Evolutionary conservation across 2,329 filamentous ascomycete genomes (phyloP).

Genomic region (Pestalotiopsis sp.): DNA sequence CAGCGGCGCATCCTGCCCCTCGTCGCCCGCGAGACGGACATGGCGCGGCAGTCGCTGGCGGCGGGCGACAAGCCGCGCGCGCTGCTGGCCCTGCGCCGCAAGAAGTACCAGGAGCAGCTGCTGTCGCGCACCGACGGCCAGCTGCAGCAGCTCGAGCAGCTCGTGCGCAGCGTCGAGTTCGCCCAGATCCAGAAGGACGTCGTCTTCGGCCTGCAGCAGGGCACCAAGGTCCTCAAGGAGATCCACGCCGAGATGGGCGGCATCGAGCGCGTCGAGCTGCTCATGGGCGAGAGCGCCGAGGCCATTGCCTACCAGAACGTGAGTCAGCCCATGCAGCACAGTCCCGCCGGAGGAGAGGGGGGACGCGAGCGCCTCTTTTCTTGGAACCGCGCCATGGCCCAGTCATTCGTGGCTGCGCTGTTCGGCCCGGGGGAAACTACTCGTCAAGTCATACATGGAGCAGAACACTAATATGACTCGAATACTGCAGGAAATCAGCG

Average conservation of each 20-base stretch:
- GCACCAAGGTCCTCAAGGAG: constrained; percentile 83
- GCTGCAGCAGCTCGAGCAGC: constrained; percentile 87
- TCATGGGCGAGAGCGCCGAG: constrained; percentile 91
- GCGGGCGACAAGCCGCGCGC: constrained; percentile 80
- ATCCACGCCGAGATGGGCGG: constrained; percentile 97
- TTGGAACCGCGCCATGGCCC: no score
- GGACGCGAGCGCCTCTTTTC: constrained; percentile 7
- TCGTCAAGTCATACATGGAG: no score
- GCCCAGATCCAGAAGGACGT: constrained; percentile 97
- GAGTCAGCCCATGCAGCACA: constrained; percentile 4
- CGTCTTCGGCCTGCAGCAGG: constrained; percentile 87
- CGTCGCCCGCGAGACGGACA: constrained; percentile 83
- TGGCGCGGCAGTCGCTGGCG: constrained; percentile 81
- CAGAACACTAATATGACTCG: background rate
- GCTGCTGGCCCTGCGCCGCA: constrained; percentile 84
- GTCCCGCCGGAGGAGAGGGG: no score
- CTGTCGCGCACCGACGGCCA: constrained; percentile 89
- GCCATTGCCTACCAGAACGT: constrained; percentile 90
- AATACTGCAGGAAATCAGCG: constrained; percentile 79
- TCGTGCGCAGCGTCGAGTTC: constrained; percentile 91
- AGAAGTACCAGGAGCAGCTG: constrained; percentile 95
- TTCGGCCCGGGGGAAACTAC: no score
- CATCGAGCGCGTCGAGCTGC: constrained; percentile 88
- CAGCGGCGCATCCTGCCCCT: constrained; percentile 86
- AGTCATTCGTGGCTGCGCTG: no score